Evolutionary conservation across 129 eudicot species (phyloP), one percentile per base, ranked within the genome.

Genomic region (Helianthus tuberosus): DNA sequence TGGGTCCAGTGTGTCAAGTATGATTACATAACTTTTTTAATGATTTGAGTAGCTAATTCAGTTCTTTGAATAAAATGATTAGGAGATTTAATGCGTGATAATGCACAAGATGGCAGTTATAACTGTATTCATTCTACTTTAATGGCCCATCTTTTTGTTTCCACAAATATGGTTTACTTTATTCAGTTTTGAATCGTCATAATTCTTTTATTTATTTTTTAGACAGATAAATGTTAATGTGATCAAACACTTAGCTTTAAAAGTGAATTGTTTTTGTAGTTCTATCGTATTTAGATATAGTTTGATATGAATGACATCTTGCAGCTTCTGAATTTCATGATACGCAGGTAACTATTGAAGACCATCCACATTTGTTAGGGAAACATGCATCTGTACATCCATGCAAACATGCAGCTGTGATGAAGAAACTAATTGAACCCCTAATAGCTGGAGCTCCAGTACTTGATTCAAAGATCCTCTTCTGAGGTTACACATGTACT

Each of bases 331-430:
- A 66, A 67, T 15, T 53, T 20, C 5, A 49, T 69, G 39, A n/a
- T 64, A 57, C 25, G 54, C 81, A 94, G 98, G 97, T 94, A 61
- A 94, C 98, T 66, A 90, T 94, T 50, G 98, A 94, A 84, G 97
- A 94, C 71, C 98, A 94, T 79, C 98, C 98, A 2, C 98, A 90
- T 79, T 83, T 94, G 74, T 86, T 93, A 29, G 97, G 98, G 54
- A 90, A 94, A 80, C 98, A 94, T 83, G 98, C 98, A 32, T 94
- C 98, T 58, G 93, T 94, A 17, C 98, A 94, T 75, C 98, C 98
- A 44, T 94, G 98, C 81, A 89, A 88, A 47, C 98, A 94, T 74
- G 98, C 96, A 53, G 98, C 93, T 81, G 98, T 94, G 44, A 94
- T 94, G 98, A 94, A 94, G 85, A 94, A 94, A 90, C 85, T 94